Percentiles rank a stretch among this genome's conserved stretches.
phyloP scores from a whole-genome alignment of 2,329 filamentous ascomycete genomes.

The Diaporthe sp. region DNA sequence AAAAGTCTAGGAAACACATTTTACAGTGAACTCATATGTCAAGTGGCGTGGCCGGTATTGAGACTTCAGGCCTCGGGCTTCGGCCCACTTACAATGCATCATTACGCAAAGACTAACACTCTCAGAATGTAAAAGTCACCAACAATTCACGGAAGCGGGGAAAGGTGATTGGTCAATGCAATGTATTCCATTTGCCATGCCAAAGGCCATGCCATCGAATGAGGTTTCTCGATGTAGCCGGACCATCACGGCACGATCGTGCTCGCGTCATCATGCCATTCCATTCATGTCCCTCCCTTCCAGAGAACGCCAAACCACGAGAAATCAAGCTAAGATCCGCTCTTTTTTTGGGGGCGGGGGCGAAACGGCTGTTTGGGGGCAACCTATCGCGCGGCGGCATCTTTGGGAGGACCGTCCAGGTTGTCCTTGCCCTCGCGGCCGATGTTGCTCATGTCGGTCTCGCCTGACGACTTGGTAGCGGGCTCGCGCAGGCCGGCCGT shows the following conservation, averaged over 20 bases:
- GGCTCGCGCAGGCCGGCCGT: conserved; percentile 70
- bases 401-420: conserved; percentile 69
- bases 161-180: neutral
- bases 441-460: conserved; percentile 69
- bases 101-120: neutral
- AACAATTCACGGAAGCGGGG: neutral
- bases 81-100: neutral
- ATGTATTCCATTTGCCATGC: conserved; percentile 20
- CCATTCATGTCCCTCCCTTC: conserved; percentile 16
- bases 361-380: neutral
- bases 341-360: neutral
- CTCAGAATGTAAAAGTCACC: neutral
- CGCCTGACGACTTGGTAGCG: conserved; percentile 67
- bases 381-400: conserved; percentile 66
- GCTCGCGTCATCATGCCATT: conserved; percentile 7
- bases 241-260: conserved; percentile 10
- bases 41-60: too few species aligned
- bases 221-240: neutral
- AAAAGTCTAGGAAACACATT: neutral
- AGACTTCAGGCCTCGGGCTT: neutral
- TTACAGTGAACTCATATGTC: neutral
- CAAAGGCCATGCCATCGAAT: neutral
- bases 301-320: conserved; percentile 25
- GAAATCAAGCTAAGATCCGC: conserved; percentile 23
- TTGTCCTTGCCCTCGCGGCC: conserved; percentile 75